Evolutionary conservation across 1,139 yeast genomes (phyloP), one percentile per base, ranked within the genome.

Genomic region (Debaryomyces udenii): DNA sequence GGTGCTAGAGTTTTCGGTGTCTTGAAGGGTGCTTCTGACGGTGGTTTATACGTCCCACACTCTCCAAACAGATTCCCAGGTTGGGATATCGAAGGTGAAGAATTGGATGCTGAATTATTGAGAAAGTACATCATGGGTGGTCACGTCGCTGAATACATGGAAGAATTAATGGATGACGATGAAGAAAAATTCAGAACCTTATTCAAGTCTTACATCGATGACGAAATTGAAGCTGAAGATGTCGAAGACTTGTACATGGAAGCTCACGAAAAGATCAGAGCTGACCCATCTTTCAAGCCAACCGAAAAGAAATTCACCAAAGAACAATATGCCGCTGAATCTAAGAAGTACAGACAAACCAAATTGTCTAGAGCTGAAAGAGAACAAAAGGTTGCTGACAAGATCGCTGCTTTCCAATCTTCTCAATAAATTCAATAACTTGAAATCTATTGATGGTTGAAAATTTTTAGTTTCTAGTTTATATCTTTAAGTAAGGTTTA

Each of bases 41-140:
- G 99, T 87, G 99, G 99, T 67, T 82, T 93, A 68, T 89, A 87
- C 91, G 82, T 93, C 70, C 99, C 99, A 61, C 99, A 93, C 91
- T 89, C 96, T 62, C 87, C 96, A 70, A 91, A 91, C 85, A 91
- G 99, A 86, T 93, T 91, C 96, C 99, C 99, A 77, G 99, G 99
- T 80, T 93, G 93, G 95, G 99, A 93, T 78, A 87, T 91, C 66
- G 99, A 93, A 81, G 70, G 86, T 64, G 96, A 91, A 80, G 99
- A 93, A 79, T 85, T 94, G 68, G 99, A 93, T 70, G 90, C 97
- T 65, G 99, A 94, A 72, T 77, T 84, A 62, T 86, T 94, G 77
- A 90, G 98, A 87, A 89, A 88, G 78, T 91, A 94, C 96, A 93
- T 93, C 83, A 87, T 91, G 71, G 99, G 96, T 80, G 98, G 98